Percentiles rank a stretch among this genome's conserved stretches.
Conservation (phyloP, 108 stramenopile genomes). For the Pinguiococcus pyrenoidosus region DNA sequence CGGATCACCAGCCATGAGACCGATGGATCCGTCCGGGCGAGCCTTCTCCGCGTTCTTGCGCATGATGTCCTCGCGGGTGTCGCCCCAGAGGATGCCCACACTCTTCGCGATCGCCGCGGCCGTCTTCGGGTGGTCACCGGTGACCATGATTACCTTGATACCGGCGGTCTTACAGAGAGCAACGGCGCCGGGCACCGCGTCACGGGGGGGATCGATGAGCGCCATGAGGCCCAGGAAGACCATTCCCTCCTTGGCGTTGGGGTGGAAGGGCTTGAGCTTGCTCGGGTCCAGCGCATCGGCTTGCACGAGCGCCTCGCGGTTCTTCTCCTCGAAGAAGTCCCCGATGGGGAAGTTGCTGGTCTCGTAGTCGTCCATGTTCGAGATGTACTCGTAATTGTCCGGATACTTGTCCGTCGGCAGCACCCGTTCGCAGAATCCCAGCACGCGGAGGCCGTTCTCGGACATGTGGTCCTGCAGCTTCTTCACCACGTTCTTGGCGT, state of each 20-base stretch:
- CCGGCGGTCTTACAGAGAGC: slow-evolving; percentile 71
- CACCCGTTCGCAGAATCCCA: slow-evolving; percentile 49
- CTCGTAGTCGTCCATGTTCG: slow-evolving; percentile 11
- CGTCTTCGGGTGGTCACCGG: slow-evolving; percentile 86
- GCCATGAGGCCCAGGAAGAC: slow-evolving; percentile 51
- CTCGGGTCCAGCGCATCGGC: slow-evolving; percentile 1
- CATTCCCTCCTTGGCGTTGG: slow-evolving; percentile 24
- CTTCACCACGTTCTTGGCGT: slow-evolving; percentile 55
- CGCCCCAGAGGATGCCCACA: slow-evolving; percentile 55
- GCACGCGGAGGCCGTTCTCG: slow-evolving; percentile 74
- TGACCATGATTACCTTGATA: slow-evolving; percentile 91
- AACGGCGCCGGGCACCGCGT: slow-evolving; percentile 75
- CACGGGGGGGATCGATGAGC: slow-evolving; percentile 52
- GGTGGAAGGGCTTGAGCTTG: slow-evolving; percentile 16
- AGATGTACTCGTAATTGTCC: slow-evolving; percentile 11
- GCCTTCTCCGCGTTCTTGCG: slow-evolving; percentile 9
- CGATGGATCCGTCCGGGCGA: background rate
- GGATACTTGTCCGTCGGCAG: slow-evolving; percentile 11
- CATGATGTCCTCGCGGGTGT: slow-evolving; percentile 18
- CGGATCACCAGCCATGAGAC: slow-evolving; percentile 9
- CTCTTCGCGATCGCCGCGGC: slow-evolving; percentile 79
- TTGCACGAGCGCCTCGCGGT: background rate
- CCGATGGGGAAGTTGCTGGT: slow-evolving; percentile 41
- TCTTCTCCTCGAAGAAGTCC: slow-evolving; percentile 16
- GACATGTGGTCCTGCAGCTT: slow-evolving; percentile 48